Evolutionary conservation across 352 stramenopile genomes (phyloP), one percentile per base, ranked within the genome.

Genomic region (Pythium sukuiense): DNA sequence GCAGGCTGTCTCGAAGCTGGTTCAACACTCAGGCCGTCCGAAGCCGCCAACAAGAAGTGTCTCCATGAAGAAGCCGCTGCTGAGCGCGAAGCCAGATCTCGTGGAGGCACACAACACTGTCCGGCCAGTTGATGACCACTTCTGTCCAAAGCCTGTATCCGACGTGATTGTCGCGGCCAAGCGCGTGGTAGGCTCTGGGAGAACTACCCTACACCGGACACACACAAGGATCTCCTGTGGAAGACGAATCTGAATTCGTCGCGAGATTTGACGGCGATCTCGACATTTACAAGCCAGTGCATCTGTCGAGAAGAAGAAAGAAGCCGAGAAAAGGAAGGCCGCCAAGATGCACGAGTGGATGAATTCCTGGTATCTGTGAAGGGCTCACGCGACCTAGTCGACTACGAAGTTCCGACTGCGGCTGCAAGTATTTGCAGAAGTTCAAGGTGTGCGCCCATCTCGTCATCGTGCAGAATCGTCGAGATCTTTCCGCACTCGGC

Each of bases 361-460:
- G 43, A 50, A 24, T 24, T 50, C 43, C 14, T 50, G 43, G 46
- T 54, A 54, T 29, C 46, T 54, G n/a, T 54, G 46, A n/a, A 3
- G 46, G 46, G 46, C 46, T 12, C 46, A 32, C 18, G 16, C 14
- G 16, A 20, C 11, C 46, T 54, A 26, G 46, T 54, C 26, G 46
- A 54, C 46, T 54, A 54, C 26, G 43, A 54, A 54, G n/a, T 54
- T 16, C 46, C 46, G n/a, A 50, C n/a, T 50, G 43, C 26, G 46
- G 20, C 8, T 54, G 14, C 20, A 54, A 30, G 20, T 54, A 54
- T 29, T 54, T 54, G 6, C 12, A 54, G 8, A 54, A 54, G 20
- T 54, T 54, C 26, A 54, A 54, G 20, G 16, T 54, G 9, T 54
- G 46, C 26, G 46, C 46, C 8, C 46, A 54, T 13, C 46, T 54